These are phyloP conservation scores for Candida anutae DNA, from an alignment of 1,139 yeast species.

Conservation along the genomic window DNA sequence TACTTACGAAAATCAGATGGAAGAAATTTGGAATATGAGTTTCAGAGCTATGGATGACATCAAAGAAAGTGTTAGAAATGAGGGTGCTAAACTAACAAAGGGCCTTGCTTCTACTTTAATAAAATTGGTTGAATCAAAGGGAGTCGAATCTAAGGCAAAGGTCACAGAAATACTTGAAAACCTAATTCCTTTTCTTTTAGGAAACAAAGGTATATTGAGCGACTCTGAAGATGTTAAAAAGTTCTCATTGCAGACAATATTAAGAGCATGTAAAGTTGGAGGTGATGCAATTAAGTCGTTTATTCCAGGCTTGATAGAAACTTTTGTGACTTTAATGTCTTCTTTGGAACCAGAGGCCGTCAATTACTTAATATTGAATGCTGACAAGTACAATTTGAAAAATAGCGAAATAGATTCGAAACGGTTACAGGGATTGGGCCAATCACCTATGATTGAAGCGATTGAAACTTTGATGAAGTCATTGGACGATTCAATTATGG, in stretches of 20 bases:
- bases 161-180: conserved; percentile 48
- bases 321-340: conserved; percentile 67
- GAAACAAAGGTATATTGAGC: conserved; percentile 70
- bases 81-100: conserved; percentile 65
- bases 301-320: conserved; percentile 61
- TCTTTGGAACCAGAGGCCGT: conserved; percentile 87
- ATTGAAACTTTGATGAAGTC: conserved; percentile 62
- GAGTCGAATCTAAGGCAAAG: conserved; percentile 26
- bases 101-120: conserved; percentile 59
- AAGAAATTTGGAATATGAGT: conserved; percentile 79
- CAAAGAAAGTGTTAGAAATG: conserved; percentile 84
- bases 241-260: conserved; percentile 67
- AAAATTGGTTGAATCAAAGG: conserved; percentile 40
- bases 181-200: conserved; percentile 73
- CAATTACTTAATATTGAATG: conserved; percentile 80
- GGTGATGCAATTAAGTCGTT: conserved; percentile 54
- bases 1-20: conserved; percentile 45
- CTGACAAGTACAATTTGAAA: conserved; percentile 76
- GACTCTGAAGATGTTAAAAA: conserved; percentile 80
- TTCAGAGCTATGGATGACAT: conserved; percentile 91
- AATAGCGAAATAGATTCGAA: conserved; percentile 69
- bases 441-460: conserved; percentile 87
- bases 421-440: conserved; percentile 64
- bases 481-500: conserved; percentile 46
- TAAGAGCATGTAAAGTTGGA: conserved; percentile 62